These are phyloP conservation scores for Xylaria sp. DNA, from an alignment of 2,329 filamentous ascomycete genomes.

Conservation along the genomic window DNA sequence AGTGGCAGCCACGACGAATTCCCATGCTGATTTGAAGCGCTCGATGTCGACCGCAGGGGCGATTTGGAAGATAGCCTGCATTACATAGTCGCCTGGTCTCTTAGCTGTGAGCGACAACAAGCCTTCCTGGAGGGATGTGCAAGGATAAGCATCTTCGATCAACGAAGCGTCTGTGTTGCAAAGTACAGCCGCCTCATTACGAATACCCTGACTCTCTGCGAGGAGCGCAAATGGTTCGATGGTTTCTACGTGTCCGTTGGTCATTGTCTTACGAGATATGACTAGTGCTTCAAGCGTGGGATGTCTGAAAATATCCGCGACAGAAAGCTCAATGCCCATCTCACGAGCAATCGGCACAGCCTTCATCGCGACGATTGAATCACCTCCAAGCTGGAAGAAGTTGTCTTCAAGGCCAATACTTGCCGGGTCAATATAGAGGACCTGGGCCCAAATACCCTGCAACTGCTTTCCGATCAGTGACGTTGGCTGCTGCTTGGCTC, in stretches of 20 bases:
- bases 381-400: slow-evolving; percentile 16
- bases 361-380: slow-evolving; percentile 13
- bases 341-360: neutral
- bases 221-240: neutral
- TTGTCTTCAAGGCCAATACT: neutral
- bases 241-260: neutral
- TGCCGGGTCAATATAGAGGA: neutral
- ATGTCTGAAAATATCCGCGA: neutral
- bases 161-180: neutral
- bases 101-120: neutral
- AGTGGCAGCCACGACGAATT: neutral
- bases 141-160: neutral
- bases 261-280: neutral
- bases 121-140: neutral
- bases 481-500: neutral
- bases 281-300: neutral
- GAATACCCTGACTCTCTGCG: neutral
- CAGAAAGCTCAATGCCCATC: neutral
- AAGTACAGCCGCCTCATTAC: neutral
- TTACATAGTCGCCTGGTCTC: neutral
- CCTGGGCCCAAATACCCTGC: neutral
- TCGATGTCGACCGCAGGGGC: neutral
- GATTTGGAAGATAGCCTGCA: neutral
- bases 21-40: neutral
- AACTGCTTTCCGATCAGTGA: neutral